Evolutionary conservation across 2,329 filamentous ascomycete species (phyloP).

Genomic region (Aspergillus thermomutatus): DNA sequence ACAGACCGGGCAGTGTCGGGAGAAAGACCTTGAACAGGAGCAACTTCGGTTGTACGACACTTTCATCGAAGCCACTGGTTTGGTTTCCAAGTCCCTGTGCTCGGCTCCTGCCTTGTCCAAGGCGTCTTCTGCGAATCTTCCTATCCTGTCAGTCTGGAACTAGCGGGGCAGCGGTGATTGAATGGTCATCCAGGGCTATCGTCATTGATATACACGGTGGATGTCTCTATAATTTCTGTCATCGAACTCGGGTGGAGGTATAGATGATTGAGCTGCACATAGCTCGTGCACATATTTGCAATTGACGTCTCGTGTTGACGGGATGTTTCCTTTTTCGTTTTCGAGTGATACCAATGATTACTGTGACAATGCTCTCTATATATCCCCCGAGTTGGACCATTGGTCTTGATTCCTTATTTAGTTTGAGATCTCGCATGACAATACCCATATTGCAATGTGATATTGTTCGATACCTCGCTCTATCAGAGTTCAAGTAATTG

Average conservation of each 20-base stretch:
- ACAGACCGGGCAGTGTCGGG: conserved; percentile 10
- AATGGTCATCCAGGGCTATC: neutral
- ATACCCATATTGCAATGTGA: neutral
- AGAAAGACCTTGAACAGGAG: conserved; percentile 9
- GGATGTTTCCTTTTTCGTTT: conserved; percentile 3
- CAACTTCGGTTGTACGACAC: neutral
- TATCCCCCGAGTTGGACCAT: neutral
- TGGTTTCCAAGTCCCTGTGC: conserved; percentile 5
- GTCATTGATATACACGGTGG: neutral
- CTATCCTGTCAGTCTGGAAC: neutral
- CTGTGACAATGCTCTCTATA: conserved; percentile 6
- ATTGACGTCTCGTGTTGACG: conserved; percentile 10
- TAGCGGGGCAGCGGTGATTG: neutral
- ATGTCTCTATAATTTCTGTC: neutral
- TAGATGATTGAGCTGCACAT: conserved; percentile 3
- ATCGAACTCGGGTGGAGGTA: neutral
- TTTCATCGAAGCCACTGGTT: conserved; percentile 7
- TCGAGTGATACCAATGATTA: conserved; percentile 14
- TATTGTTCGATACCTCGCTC: neutral
- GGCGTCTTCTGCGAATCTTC: neutral
- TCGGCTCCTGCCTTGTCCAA: neutral
- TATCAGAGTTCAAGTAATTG: neutral
- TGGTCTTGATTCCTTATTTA: neutral
- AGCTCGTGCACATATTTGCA: conserved; percentile 12
- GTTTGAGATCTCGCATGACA: neutral